Percentiles rank a stretch among this genome's conserved stretches.
These are phyloP conservation scores for Zea mays DNA, from an alignment of 176 grass and related monocot species.

Conservation along the genomic window DNA sequence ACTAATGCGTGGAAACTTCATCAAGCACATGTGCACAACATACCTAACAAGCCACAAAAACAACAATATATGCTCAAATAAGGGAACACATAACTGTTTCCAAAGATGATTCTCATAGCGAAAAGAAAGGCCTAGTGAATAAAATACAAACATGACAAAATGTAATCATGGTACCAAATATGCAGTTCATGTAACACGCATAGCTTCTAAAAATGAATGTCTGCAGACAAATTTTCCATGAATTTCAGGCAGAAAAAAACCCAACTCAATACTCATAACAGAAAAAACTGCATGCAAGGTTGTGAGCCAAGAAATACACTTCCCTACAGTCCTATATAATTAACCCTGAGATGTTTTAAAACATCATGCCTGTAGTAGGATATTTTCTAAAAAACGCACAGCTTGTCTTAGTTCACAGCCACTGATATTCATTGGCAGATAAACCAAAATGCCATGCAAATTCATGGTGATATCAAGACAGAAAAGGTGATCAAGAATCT, in stretches of 20 bases:
- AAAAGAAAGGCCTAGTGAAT: conserved; percentile 8
- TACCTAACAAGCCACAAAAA: background rate
- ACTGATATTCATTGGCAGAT: background rate
- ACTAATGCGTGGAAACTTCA: background rate
- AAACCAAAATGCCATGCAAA: conserved; percentile 13
- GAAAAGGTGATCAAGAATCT: conserved; percentile 1
- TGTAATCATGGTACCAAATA: background rate
- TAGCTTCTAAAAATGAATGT: background rate
- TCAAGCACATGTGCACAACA: background rate
- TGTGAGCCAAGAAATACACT: background rate
- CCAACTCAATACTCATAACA: conserved; percentile 13
- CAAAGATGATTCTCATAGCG: background rate
- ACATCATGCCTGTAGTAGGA: background rate
- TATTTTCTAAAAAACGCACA: background rate
- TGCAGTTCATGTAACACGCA: background rate
- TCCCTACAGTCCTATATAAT: conserved; percentile 8
- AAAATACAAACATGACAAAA: conserved; percentile 3
- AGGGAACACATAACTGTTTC: background rate
- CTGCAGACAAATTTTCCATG: background rate
- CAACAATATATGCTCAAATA: background rate
- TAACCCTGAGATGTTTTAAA: background rate
- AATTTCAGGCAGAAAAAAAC: background rate
- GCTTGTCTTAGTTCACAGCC: background rate
- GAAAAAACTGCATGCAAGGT: conserved; percentile 19
- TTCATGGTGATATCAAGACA: background rate